These are phyloP conservation scores for Solanum virginianum DNA, from an alignment of 257 asterid genomes.

Conservation along the genomic window DNA sequence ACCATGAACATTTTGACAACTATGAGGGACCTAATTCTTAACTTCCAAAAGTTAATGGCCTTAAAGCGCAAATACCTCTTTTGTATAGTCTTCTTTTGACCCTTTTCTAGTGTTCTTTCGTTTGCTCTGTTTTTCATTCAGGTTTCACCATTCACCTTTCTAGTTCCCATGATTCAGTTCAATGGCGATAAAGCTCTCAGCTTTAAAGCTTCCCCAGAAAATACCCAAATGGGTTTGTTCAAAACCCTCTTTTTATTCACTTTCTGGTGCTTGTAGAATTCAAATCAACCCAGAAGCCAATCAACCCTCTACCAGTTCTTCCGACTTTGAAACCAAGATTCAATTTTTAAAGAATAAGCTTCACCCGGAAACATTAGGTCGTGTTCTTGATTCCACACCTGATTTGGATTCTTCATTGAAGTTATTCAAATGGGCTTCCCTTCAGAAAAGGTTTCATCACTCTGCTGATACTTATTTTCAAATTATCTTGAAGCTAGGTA, in stretches of 20 bases:
- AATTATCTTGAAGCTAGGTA: slow-evolving; percentile 65
- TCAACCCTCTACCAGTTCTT: slow-evolving; percentile 13
- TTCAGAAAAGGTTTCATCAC: slow-evolving; percentile 46
- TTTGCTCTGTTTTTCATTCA: not conserved
- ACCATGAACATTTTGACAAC: not conserved
- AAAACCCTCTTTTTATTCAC: slow-evolving; percentile 34
- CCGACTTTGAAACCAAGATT: slow-evolving; percentile 47
- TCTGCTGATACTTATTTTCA: slow-evolving; percentile 43
- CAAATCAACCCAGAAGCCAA: slow-evolving; percentile 28
- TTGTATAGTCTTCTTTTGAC: not conserved
- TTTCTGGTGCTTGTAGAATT: slow-evolving; percentile 32
- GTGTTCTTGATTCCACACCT: slow-evolving; percentile 38
- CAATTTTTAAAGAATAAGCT: slow-evolving; percentile 35
- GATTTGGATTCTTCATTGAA: slow-evolving; percentile 61
- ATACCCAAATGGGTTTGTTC: slow-evolving; percentile 28
- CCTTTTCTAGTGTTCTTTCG: not conserved
- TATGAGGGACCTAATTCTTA: not conserved
- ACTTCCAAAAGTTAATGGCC: not conserved
- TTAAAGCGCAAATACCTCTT: not conserved
- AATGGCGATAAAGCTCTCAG: slow-evolving; percentile 59
- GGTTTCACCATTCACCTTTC: not conserved
- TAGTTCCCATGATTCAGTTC: not conserved
- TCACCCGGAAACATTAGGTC: slow-evolving; percentile 41
- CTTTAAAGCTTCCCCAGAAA: slow-evolving; percentile 26
- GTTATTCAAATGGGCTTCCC: slow-evolving; percentile 77